Base-by-base conservation (phyloP, 352 stramenopile genomes). In the Pythium sp. region DNA sequence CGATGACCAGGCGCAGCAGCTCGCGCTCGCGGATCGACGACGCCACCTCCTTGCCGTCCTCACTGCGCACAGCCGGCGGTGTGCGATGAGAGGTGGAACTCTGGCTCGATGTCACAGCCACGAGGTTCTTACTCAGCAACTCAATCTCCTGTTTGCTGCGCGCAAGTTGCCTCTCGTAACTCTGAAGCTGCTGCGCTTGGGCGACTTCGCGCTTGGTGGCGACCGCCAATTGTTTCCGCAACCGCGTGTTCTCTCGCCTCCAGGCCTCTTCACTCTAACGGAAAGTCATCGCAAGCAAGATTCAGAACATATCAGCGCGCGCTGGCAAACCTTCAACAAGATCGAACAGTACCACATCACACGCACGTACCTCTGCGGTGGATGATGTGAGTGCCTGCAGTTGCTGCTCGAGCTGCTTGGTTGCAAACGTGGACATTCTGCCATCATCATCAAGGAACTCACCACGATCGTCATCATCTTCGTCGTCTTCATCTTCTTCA, bases 1-100 rank as follows among this genome's bases (percentile, higher is more conserved):
- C 65, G 20, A 79, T 43, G 36, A 79, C 34, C n/a, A 79, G 41
- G 7, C 68, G 66, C 18, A 79, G 64, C 43, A 79, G 58, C 43
- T 71, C 64, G 3, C 62, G 70, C 43, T 79, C 73, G 8, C 58
- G 41, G 9, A 18, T 26, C 15, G 58, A 64, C 6, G 12, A 8
- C 0, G n/a, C 4, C 0, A 32, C 4, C 3, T 3, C 22, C 15
- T 15, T 2, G n/a, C 26, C 58, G 53, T 53, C n/a, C 4, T 7
- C 32, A 30, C 12, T 5, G 12, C 1, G 20, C 24, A 26, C 7
- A 28, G 57, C n/a, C 34, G 22, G 32, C 20, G 66, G 66, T 3
- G 61, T 20, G 46, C 22, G 56, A 47, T 28, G 41, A 14, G 7
- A 22, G 43, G n/a, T n/a, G 18, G 24, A 24, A 53, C 47, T 47